phyloP scores from a whole-genome alignment of 106 monocot genomes.

The Phalaenopsis aphrodite region DNA sequence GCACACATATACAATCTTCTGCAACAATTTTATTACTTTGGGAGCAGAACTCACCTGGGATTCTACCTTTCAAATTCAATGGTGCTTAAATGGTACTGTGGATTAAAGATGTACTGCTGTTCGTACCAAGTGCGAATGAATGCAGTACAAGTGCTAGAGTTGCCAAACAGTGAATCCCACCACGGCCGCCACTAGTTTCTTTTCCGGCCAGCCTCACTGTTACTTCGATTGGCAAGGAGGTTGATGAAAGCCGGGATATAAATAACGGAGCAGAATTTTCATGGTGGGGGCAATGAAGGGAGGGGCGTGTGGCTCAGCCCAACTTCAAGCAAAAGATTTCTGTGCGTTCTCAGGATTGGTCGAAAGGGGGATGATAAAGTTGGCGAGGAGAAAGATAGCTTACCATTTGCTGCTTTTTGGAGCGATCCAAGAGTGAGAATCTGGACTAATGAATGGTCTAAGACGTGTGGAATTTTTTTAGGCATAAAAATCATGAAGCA shows the following conservation, averaged over 20 bases:
- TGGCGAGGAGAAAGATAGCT: neutral
- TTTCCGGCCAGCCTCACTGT: neutral
- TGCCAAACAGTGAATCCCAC: neutral
- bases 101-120: no score
- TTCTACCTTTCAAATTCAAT: neutral
- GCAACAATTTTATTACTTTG: no score
- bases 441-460: neutral
- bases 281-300: neutral
- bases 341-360: neutral
- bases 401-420: neutral
- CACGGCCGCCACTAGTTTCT: neutral
- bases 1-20: no score
- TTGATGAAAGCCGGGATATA: neutral
- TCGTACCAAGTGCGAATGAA: neutral
- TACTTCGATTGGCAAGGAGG: neutral
- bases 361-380: neutral
- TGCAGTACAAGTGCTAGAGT: constrained; percentile 2
- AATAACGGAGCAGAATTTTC: neutral
- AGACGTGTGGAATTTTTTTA: neutral
- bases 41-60: no score
- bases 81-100: no score
- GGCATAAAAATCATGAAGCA: neutral
- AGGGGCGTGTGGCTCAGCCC: neutral
- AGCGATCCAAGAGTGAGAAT: neutral
- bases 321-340: neutral